Evolutionary conservation across 768 basidiomycete genomes (phyloP).

Genomic region (Leucocoprinus sp.): DNA sequence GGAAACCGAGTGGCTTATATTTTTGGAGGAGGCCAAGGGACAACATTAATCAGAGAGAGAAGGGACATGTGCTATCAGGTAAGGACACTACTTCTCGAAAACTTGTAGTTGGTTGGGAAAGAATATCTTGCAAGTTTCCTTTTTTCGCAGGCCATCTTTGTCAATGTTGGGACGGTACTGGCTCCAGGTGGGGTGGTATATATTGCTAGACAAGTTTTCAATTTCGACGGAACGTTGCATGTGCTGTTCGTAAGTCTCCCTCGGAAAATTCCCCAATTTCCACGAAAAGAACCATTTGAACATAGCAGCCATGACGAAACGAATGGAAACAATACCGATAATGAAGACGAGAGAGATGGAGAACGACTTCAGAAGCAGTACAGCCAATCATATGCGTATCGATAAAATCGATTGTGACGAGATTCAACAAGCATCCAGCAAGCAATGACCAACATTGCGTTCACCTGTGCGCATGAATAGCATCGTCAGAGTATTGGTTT

Average conservation of each 20-base stretch:
- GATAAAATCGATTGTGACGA: constrained; percentile 85
- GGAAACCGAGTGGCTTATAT: too few relatives aligned
- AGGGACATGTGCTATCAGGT: constrained; percentile 74
- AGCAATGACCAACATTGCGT: constrained; percentile 63
- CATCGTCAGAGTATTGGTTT: constrained; percentile 76
- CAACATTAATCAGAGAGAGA: constrained; percentile 82
- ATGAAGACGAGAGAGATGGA: constrained; percentile 96
- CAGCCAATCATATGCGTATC: constrained; percentile 89
- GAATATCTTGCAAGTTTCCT: constrained; percentile 46
- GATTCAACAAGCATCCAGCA: too few relatives aligned
- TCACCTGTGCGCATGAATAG: constrained; percentile 65
- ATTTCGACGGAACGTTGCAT: too few relatives aligned
- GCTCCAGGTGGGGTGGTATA: constrained; percentile 88
- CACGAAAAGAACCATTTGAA: constrained; percentile 99
- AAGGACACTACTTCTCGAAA: constrained; percentile 82
- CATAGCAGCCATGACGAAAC: constrained; percentile 93
- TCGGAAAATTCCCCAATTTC: constrained; percentile 86
- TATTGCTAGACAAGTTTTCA: too few relatives aligned
- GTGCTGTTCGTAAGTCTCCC: too few relatives aligned
- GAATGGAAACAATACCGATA: constrained; percentile 90
- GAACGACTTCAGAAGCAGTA: too few relatives aligned
- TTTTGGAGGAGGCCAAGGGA: too few relatives aligned
- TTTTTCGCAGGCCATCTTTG: constrained; percentile 55
- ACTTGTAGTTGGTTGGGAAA: constrained; percentile 53
- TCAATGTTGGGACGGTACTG: constrained; percentile 83